Evolutionary conservation across 345 rosid species (phyloP), one percentile per base, ranked within the genome.

Genomic region (Brassica incana): DNA sequence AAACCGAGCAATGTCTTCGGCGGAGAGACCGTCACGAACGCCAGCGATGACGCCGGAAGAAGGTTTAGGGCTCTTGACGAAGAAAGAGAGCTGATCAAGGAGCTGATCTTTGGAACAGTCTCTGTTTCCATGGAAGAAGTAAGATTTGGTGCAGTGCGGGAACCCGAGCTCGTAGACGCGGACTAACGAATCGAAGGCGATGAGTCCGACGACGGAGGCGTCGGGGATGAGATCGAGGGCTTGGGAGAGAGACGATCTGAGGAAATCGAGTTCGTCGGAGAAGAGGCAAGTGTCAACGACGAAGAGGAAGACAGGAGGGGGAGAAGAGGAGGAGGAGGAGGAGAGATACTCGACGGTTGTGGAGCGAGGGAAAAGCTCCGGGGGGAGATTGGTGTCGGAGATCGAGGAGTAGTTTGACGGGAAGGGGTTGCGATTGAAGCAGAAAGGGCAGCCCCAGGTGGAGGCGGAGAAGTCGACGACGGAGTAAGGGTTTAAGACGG

Each of bases 381-480:
- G 96, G 5, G 97, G 98, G 56, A 95, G 94, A 82, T 86, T 90
- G 65, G 87, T 89, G n/a, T 88, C 92, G 73, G 88, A 74, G 84
- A 95, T 87, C 68, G 94, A 88, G 69, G 94, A 83, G 83, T 93
- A 95, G 64, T 84, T 90, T 5, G 83, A 77, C 0, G 98, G 97
- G 83, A 95, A 93, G 67, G 91, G 93, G 75, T 89, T 95, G 45
- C 99, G 98, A 50, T 87, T 90, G 78, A 88, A 93, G 85, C 98
- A 95, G 85, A 93, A 86, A 48, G 97, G 98, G 76, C 99, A 95
- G 86, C 91, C 89, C 99, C 98, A 93, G 74, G 85, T 84, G 87
- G 83, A 91, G 65, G 92, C 92, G 3, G 91, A 77, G 87, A 85
- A 95, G 80, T 95, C 99, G 27, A 91, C 93, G 78, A 86, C 82